Evolutionary conservation across 306 rosid species (phyloP), one percentile per base, ranked within the genome.

Genomic region (Dryas octopetala): DNA sequence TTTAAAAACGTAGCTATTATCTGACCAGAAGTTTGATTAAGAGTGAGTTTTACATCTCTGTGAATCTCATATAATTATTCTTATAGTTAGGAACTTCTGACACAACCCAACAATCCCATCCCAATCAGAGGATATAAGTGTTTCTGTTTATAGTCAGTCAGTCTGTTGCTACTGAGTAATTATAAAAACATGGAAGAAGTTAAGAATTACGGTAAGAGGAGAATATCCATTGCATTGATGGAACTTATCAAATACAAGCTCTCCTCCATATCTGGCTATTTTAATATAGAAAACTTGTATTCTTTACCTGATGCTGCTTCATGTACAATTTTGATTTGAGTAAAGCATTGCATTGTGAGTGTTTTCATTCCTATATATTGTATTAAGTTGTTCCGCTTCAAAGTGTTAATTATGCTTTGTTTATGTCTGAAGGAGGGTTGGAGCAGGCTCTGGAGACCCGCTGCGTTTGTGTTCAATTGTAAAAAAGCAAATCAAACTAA

Each of bases 371-470:
- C 47, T 15, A 44, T 38, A 2, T 9, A 8, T 57, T 62, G 14
- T 51, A 57, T 55, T 43, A n/a, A 38, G 49, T 32, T 4, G 46
- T 66, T 57, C 19, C 3, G 3, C 59, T 66, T 43, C 7, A 44
- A 66, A 23, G 45, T 73, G 55, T 8, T 53, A 52, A 38, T 58
- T 67, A 13, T 73, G 60, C 49, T 61, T 71, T 71, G 7, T 70
- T 71, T 5, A 58, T 76, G 73, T 57, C 73, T 78, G 15, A 77
- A 91, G 98, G 92, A 90, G 92, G 79, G 85, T 86, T 70, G 97
- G 97, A 79, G 96, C 93, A 72, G 96, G 97, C 40, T 87, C 90
- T 81, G 86, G 53, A 64, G 90, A 88, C 63, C 97, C 95, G 32
- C 76, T 91, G 63, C 80, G 81, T 53, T 71, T 91, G 50, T 95